A percentile compares a stretch with the other conserved stretches of the same genome.
Evolutionary conservation across 1,284 basidiomycete species (phyloP).

Genomic region (Austroboletus olivaceoglutinosus): DNA sequence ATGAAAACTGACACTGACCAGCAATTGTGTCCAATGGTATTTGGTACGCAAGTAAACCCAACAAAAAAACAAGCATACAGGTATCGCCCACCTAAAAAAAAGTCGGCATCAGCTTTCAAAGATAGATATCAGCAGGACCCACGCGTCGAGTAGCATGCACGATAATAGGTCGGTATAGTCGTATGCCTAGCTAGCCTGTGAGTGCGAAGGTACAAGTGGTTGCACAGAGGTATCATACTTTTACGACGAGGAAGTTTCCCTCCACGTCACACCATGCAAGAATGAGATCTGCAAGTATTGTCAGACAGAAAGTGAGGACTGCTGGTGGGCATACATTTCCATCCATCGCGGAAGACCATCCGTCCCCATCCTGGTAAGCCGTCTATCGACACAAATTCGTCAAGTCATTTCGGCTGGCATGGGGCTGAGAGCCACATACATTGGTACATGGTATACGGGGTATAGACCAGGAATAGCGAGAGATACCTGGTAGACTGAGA

Average conservation of each 20-base stretch:
- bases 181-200: slow-evolving; percentile 54
- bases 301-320: slow-evolving; percentile 2
- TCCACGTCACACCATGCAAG: slow-evolving; percentile 80
- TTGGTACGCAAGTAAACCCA: slow-evolving; percentile 78
- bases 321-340: slow-evolving; percentile 64
- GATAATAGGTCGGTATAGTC: slow-evolving; percentile 83
- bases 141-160: slow-evolving; percentile 85
- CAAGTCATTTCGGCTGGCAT: background rate
- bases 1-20: slow-evolving; percentile 43
- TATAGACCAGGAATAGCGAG: slow-evolving; percentile 70
- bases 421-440: slow-evolving; percentile 45
- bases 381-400: slow-evolving; percentile 42
- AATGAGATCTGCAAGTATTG: slow-evolving; percentile 56
- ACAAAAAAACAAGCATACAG: slow-evolving; percentile 77
- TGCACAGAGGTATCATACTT: slow-evolving; percentile 38
- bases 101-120: slow-evolving; percentile 7
- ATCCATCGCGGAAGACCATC: slow-evolving; percentile 71
- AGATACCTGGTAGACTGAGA: slow-evolving; percentile 58
- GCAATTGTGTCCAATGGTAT: slow-evolving; percentile 79
- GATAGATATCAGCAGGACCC: slow-evolving; percentile 26
- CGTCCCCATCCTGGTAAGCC: slow-evolving; percentile 76
- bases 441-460: slow-evolving; percentile 82
- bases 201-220: background rate
- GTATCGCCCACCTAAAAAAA: slow-evolving; percentile 72
- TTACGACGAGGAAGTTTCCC: slow-evolving; percentile 81